A percentile compares a stretch with the other conserved stretches of the same genome.
These are phyloP conservation scores for Pythium chondricola DNA, from an alignment of 352 stramenopile species.

Conservation along the genomic window DNA sequence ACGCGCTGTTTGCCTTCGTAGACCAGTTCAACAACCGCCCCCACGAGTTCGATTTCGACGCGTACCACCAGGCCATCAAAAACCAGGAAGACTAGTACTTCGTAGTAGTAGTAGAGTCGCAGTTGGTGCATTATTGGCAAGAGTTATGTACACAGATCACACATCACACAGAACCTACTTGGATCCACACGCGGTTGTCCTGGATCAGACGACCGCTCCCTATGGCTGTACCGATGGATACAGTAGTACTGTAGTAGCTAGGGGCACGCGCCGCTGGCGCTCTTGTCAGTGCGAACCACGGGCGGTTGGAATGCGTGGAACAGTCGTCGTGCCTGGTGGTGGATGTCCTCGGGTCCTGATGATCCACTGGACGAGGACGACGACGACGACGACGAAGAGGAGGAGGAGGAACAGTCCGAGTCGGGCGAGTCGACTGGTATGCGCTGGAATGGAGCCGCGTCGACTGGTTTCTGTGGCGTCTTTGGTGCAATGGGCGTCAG, in stretches of 20 bases:
- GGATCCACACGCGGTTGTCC: no score
- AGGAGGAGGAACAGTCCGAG: neutral
- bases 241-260: no score
- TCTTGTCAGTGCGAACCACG: neutral
- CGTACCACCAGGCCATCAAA: constrained; percentile 40
- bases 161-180: no score
- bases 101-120: no score
- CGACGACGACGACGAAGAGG: constrained; percentile 2
- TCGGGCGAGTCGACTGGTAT: neutral
- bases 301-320: constrained; percentile 16
- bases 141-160: no score
- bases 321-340: constrained; percentile 10
- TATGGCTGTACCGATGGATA: no score
- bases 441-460: neutral
- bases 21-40: constrained; percentile 85
- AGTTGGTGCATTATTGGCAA: no score
- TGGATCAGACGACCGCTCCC: no score
- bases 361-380: constrained; percentile 2
- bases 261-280: no score
- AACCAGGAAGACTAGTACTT: no score
- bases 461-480: no score
- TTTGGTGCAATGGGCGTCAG: neutral
- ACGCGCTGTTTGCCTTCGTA: constrained; percentile 61
- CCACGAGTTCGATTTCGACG: constrained; percentile 81
- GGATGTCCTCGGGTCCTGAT: constrained; percentile 3